Evolutionary conservation across 768 basidiomycete genomes (phyloP).

Genomic region (Kwoniella pini): DNA sequence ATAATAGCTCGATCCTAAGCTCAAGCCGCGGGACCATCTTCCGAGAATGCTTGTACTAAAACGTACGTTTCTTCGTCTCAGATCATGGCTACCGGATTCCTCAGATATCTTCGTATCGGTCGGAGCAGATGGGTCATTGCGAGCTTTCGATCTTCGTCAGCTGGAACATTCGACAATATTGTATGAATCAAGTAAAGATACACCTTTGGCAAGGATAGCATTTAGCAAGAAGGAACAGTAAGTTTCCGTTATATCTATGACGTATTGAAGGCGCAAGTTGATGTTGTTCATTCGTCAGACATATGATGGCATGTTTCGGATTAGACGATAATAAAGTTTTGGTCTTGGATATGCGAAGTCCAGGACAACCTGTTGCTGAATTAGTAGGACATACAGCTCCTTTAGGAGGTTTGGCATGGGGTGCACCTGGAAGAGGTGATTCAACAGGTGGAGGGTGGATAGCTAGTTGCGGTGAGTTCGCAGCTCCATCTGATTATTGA

Average conservation of each 20-base stretch:
- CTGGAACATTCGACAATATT: conserved; percentile 98
- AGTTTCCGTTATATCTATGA: conserved; percentile 15
- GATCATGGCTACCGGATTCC: conserved; percentile 97
- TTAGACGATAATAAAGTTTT: conserved; percentile 87
- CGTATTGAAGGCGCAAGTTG: not conserved
- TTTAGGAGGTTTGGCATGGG: conserved; percentile 89
- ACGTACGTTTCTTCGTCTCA: conserved; percentile 56
- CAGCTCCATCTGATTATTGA: conserved; percentile 10
- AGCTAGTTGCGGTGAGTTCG: conserved; percentile 74
- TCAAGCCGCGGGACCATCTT: too few relatives aligned
- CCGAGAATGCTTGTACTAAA: not conserved
- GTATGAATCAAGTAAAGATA: conserved; percentile 67
- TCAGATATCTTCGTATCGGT: conserved; percentile 98
- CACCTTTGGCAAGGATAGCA: conserved; percentile 50
- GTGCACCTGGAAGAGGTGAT: conserved; percentile 59
- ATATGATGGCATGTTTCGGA: conserved; percentile 97
- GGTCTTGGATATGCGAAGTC: conserved; percentile 94
- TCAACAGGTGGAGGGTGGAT: conserved; percentile 70
- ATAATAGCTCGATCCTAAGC: not conserved
- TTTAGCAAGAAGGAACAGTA: conserved; percentile 58
- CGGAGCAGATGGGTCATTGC: conserved; percentile 92
- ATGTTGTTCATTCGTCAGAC: conserved; percentile 58
- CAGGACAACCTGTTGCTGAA: conserved; percentile 92
- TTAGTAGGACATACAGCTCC: conserved; percentile 76
- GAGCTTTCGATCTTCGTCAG: conserved; percentile 93